Evolutionary conservation across 2,329 filamentous ascomycete species (phyloP), one percentile per base, ranked within the genome.

Genomic region (Dactylonectria estremocensis): DNA sequence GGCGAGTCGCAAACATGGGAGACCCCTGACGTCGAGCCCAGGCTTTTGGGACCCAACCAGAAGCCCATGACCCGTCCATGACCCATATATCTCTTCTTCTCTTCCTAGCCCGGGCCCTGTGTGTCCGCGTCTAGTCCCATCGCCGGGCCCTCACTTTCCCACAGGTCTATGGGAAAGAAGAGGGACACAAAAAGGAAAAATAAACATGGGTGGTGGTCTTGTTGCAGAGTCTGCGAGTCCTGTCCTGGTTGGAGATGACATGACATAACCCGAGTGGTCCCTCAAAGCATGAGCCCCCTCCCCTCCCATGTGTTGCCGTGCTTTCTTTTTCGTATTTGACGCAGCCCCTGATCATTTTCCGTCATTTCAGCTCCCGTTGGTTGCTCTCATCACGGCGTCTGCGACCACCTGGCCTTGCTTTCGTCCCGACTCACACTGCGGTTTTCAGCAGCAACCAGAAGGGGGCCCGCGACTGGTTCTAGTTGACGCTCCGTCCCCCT

Each of bases 1-100:
- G 28, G 43, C 9, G 35, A 35, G 37, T n/a, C 4, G 40, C 35
- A 48, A 49, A 24, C 58, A 56, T 66, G 58, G 56, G 35, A 52
- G 53, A 53, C 61, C 53, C 64, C 58, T 37, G 64, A 28, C 58
- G 52, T 61, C 33, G 57, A 35, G 45, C 33, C 64, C 64, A 46
- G 45, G 52, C 37, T 52, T 43, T 46, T 61, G 58, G 58, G 48
- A 31, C 18, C 46, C 48, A 45, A 52, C 54, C 43, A 35, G 35
- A 37, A 46, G 55, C 20, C 40, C 60, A 61, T 54, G 53, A 35
- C 61, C 52, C 53, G 24, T 28, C 24, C 4, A 33, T 43, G 57
- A 45, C 54, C 54, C 37, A 24, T 64, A 40, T 35, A 40, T 28
- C 24, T 28, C 24, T 28, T 28, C 24, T 7, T 28, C 24, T 28